Percentiles rank a stretch among this genome's conserved stretches.
Evolutionary conservation across 805 yeast genomes (phyloP).

Genomic region (Kuraishia cidri): DNA sequence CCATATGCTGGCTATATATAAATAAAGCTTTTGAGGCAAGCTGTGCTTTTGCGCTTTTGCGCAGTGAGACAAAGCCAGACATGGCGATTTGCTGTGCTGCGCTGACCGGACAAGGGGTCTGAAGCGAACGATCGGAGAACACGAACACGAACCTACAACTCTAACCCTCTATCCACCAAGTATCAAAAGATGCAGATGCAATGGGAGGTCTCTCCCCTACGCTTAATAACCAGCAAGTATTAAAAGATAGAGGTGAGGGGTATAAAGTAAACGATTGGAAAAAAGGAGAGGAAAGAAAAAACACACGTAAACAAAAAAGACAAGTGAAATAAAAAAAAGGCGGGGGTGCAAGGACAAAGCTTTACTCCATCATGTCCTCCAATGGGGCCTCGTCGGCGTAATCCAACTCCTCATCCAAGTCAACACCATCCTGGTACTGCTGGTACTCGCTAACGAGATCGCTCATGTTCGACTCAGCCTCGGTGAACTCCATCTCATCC

Average conservation of each 20-base stretch:
- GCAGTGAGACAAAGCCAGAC: no score
- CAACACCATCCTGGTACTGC: conserved; percentile 81
- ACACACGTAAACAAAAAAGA: background rate
- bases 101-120: no score
- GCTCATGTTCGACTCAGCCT: conserved; percentile 86
- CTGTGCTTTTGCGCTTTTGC: no score
- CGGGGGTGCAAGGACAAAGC: background rate
- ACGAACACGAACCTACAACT: no score
- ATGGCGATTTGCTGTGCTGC: no score
- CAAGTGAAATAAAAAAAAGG: background rate
- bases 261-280: background rate
- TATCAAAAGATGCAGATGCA: no score
- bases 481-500: conserved; percentile 92
- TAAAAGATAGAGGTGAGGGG: conserved; percentile 1
- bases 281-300: background rate
- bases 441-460: conserved; percentile 86
- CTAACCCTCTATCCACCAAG: no score
- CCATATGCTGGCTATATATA: no score
- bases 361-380: conserved; percentile 33
- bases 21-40: no score
- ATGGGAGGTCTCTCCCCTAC: no score
- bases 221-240: no score
- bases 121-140: no score
- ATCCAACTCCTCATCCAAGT: conserved; percentile 69
- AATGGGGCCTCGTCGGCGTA: conserved; percentile 58